Conservation (phyloP, 148 eudicot genomes). For the Rhododendron kiyosumense region DNA sequence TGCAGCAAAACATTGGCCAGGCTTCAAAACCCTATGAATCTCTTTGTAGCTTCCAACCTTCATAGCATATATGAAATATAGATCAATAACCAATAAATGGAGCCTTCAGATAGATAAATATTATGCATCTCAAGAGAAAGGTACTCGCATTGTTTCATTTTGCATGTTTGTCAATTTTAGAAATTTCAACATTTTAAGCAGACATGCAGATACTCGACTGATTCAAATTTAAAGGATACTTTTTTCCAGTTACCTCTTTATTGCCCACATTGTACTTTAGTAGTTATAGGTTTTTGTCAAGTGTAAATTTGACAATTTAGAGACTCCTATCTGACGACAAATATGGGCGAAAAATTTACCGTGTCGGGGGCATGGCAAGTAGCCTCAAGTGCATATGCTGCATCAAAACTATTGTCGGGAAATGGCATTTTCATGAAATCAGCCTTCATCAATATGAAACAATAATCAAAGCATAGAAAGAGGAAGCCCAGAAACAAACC, state of each 20-base stretch:
- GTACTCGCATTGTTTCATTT: neutral
- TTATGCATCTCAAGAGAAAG: neutral
- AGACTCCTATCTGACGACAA: too few species aligned
- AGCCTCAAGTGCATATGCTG: conserved; percentile 92
- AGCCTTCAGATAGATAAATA: neutral
- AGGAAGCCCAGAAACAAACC: neutral
- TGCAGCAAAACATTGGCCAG: conserved; percentile 92
- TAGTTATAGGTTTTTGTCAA: too few species aligned
- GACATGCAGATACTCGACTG: neutral
- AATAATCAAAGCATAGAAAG: neutral
- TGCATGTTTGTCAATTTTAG: neutral
- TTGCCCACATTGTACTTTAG: too few species aligned
- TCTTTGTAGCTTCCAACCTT: conserved; percentile 92
- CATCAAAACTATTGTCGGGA: conserved; percentile 74
- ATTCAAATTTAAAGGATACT: too few species aligned
- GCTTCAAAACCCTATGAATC: conserved; percentile 76
- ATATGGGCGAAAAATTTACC: conserved; percentile 31
- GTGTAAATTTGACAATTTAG: too few species aligned
- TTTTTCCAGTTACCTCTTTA: too few species aligned
- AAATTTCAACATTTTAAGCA: neutral
- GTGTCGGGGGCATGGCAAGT: conserved; percentile 97
- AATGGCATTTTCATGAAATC: conserved; percentile 98
- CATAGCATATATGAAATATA: neutral
- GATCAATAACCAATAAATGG: neutral
- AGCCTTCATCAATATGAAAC: conserved; percentile 46